Percentiles rank a stretch among this genome's conserved stretches.
Evolutionary conservation across 208 protist genomes (phyloP).

Genomic region (Crithidia expoeki): DNA sequence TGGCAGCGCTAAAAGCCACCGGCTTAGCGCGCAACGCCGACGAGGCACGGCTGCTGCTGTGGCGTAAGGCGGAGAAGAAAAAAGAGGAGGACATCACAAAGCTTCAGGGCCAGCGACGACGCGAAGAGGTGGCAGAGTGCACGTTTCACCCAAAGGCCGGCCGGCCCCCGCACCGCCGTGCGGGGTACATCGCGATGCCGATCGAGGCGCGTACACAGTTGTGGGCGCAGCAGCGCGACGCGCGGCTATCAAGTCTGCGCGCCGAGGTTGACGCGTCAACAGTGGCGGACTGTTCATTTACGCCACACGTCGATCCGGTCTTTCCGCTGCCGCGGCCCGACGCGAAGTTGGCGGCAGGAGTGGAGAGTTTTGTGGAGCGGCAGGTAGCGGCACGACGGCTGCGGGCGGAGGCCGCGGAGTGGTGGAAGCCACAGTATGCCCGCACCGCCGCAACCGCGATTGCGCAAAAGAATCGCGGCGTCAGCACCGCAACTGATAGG

Average conservation of each 20-base stretch:
- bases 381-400: conserved; percentile 62
- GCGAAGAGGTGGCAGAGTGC: conserved; percentile 54
- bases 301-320: conserved; percentile 51
- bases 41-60: conserved; percentile 65
- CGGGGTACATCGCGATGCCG: conserved; percentile 36
- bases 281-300: conserved; percentile 67
- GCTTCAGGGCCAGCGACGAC: conserved; percentile 29
- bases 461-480: neutral
- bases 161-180: conserved; percentile 46
- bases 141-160: conserved; percentile 69
- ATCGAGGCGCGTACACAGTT: conserved; percentile 55
- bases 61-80: conserved; percentile 58
- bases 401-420: conserved; percentile 53
- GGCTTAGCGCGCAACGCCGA: conserved; percentile 38
- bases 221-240: conserved; percentile 60
- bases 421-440: conserved; percentile 53
- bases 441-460: neutral
- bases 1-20: conserved; percentile 48
- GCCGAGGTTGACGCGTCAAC: conserved; percentile 40
- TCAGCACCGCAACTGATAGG: neutral
- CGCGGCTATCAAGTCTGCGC: conserved; percentile 42
- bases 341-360: conserved; percentile 35
- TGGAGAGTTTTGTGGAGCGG: conserved; percentile 57
- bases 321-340: conserved; percentile 48
- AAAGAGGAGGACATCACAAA: conserved; percentile 41